Conservation (phyloP, 345 rosid genomes). For the Psidium guajava region DNA sequence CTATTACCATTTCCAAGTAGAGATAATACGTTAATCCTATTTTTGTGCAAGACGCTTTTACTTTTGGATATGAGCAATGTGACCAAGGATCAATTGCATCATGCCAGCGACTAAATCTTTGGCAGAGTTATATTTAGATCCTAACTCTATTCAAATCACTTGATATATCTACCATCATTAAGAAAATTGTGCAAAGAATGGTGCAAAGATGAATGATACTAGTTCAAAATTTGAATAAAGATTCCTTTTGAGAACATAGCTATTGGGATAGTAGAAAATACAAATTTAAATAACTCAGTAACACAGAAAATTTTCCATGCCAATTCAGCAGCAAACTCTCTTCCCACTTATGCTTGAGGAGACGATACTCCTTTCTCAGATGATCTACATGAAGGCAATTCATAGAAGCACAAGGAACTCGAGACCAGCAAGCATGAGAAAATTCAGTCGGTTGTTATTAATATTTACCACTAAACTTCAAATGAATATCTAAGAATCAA, state of each 20-base stretch:
- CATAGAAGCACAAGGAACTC: not conserved
- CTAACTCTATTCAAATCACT: not conserved
- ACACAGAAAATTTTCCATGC: not conserved
- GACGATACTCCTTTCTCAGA: not conserved
- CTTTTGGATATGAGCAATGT: not conserved
- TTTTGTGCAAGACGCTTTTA: not conserved
- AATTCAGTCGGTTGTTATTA: not conserved
- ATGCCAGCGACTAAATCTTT: not conserved
- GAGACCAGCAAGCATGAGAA: not conserved
- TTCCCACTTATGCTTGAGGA: not conserved
- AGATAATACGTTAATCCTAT: not conserved
- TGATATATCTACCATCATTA: not conserved
- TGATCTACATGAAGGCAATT: not conserved
- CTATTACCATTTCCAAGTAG: not conserved
- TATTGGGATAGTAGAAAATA: not conserved
- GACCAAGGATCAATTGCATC: not conserved
- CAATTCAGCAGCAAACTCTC: not conserved
- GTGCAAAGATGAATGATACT: not conserved
- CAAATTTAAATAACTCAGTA: not conserved
- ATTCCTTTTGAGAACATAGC: not conserved
- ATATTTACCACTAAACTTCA: not conserved
- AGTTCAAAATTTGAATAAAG: not conserved
- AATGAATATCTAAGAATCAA: not conserved
- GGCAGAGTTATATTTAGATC: not conserved
- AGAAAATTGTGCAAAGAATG: not conserved